A percentile compares a stretch with the other conserved stretches of the same genome.
Conservation (phyloP, 129 eudicot species). For the Artemisia tridentata region DNA sequence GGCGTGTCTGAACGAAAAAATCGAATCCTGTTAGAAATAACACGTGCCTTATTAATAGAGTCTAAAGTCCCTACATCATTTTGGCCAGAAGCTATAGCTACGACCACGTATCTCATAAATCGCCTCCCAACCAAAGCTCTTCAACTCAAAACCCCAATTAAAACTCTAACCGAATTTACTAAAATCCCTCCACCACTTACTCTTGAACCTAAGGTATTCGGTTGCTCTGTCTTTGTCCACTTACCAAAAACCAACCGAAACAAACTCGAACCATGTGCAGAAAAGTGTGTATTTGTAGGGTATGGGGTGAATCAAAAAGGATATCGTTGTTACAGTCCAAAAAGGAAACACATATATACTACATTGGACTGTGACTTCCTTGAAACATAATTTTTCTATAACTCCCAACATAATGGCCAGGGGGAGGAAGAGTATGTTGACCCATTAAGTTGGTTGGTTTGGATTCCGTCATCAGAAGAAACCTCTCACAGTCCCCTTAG, state of each 20-base stretch:
- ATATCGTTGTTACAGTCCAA: not conserved
- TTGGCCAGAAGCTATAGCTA: too few relatives aligned
- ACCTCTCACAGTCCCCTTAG: too few relatives aligned
- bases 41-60: too few relatives aligned
- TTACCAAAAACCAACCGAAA: not conserved
- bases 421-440: not conserved
- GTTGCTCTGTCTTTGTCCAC: constrained; percentile 9
- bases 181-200: not conserved
- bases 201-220: not conserved
- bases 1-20: too few relatives aligned
- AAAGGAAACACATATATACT: not conserved
- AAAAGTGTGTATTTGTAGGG: not conserved
- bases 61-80: too few relatives aligned
- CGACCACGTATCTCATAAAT: too few relatives aligned
- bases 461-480: not conserved
- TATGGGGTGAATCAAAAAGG: not conserved
- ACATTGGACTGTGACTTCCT: constrained; percentile 1
- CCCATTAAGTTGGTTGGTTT: not conserved
- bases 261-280: too few relatives aligned
- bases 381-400: not conserved
- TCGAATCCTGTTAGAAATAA: too few relatives aligned
- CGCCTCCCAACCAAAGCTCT: constrained; percentile 8
- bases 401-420: not conserved
- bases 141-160: not conserved
- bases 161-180: not conserved